These are phyloP conservation scores for Candida xyloterini DNA, from an alignment of 805 yeast species.

Conservation along the genomic window DNA sequence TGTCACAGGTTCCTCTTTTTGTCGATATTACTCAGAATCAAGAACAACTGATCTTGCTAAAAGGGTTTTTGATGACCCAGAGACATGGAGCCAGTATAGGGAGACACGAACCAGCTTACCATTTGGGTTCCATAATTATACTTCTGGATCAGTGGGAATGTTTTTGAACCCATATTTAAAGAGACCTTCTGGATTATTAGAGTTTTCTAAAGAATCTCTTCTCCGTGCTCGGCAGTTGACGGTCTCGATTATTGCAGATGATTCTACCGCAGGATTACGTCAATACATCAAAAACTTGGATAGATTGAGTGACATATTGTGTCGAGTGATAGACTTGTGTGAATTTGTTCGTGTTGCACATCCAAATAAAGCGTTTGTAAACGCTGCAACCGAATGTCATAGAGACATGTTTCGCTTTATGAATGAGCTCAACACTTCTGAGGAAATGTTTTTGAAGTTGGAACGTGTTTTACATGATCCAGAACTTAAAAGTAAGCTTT, in stretches of 20 bases:
- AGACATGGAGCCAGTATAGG: conserved; percentile 54
- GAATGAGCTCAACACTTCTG: conserved; percentile 87
- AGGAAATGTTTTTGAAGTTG: conserved; percentile 61
- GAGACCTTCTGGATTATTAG: conserved; percentile 65
- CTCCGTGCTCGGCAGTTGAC: conserved; percentile 62
- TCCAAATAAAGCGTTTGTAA: conserved; percentile 66
- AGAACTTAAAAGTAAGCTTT: conserved; percentile 38
- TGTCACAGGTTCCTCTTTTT: too few species aligned
- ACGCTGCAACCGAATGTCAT: conserved; percentile 84
- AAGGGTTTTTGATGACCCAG: conserved; percentile 59
- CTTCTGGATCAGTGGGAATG: conserved; percentile 49
- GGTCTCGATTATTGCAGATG: conserved; percentile 47
- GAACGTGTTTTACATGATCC: conserved; percentile 47
- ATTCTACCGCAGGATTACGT: conserved; percentile 40
- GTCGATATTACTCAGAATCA: background rate
- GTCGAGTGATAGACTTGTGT: conserved; percentile 91
- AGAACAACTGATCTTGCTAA: conserved; percentile 32
- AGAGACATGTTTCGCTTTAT: conserved; percentile 88
- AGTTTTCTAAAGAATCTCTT: conserved; percentile 67
- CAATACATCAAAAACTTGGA: conserved; percentile 68
- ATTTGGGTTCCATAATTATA: conserved; percentile 26
- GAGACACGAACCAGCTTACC: conserved; percentile 14
- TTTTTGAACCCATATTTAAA: conserved; percentile 70
- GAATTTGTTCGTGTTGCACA: conserved; percentile 89
- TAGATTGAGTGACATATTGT: conserved; percentile 79